Evolutionary conservation across 225 moss, liverwort and hornwort species (phyloP).

Genomic region (Pseudoscleropodium purum): DNA sequence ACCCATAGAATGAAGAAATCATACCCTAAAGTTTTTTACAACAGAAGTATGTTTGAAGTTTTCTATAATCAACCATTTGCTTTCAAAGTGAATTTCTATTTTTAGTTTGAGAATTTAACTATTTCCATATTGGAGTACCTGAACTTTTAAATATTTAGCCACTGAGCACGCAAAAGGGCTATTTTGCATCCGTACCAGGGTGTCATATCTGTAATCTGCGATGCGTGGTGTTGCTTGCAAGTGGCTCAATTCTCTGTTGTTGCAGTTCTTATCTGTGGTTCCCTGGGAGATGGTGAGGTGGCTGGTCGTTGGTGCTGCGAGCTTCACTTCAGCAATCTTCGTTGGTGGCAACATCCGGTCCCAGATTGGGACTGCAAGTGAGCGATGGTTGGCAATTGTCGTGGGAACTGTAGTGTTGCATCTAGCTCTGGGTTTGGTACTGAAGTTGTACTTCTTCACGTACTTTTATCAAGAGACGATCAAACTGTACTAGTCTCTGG

Average conservation of each 20-base stretch:
- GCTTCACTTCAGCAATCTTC: conserved; percentile 77
- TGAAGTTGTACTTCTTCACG: conserved; percentile 94
- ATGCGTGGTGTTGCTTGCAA: not conserved
- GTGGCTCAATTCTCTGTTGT: not conserved
- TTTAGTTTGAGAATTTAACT: not conserved
- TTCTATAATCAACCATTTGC: not conserved
- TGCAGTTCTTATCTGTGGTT: conserved; percentile 81
- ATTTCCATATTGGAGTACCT: not conserved
- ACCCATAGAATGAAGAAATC: not conserved
- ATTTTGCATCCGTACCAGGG: not conserved
- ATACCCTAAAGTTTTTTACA: too few relatives aligned
- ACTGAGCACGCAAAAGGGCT: not conserved
- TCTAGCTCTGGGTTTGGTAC: conserved; percentile 68
- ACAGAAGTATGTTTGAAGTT: not conserved
- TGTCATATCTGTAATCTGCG: not conserved
- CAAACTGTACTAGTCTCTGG: not conserved
- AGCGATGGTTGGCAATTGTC: conserved; percentile 81
- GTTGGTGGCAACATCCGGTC: conserved; percentile 81
- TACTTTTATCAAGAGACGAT: conserved; percentile 67
- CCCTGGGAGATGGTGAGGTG: conserved; percentile 83
- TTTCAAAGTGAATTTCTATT: not conserved
- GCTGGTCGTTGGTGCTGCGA: conserved; percentile 71
- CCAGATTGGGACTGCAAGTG: conserved; percentile 79
- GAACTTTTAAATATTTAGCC: not conserved
- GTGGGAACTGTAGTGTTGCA: conserved; percentile 59